Evolutionary conservation across 2,329 filamentous ascomycete genomes (phyloP), one percentile per base, ranked within the genome.

Genomic region (Endoconidiophora laricicola): DNA sequence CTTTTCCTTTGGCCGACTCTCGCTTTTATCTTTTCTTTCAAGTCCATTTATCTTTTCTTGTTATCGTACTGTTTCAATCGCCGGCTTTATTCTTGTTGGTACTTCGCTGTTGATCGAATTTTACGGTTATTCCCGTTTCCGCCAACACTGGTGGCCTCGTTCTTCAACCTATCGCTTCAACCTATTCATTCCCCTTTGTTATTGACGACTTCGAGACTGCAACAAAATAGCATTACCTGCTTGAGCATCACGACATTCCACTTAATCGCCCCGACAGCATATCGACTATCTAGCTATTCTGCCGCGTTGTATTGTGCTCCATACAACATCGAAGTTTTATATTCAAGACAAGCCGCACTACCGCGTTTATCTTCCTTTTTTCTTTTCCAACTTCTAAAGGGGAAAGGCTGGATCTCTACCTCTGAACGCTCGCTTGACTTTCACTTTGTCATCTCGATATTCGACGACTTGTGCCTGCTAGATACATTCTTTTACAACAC

Each of bases 371-470:
- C 29, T 12, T 29, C 12, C 23, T 24, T 40, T 18, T 20, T 49
- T 33, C 6, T 22, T 47, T 36, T 10, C 26, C 24, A 14, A 36
- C 26, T 18, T 41, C 16, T 5, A 52, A 52, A 46, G 50, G 50
- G 45, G 50, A 46, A 48, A 44, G 50, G 44, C 50, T 26, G 50
- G 50, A 38, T 52, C 33, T 48, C 44, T 22, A 52, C 50, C 50
- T 52, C 50, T 44, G 14, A 20, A 46, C 45, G 40, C 37, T 48
- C 40, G 39, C 44, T 48, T 41, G 42, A 20, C 10, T 18, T 7
- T 24, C n/a, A 20, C 22, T 42, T 48, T 37, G 44, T 46, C 14
- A 16, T 29, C 3, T 24, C 12, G 14, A 39, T 37, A n/a, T 16
- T 10, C 23, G 20, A 46, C 33, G 3, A 18, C 18, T 12, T 4